A percentile compares a stretch with the other conserved stretches of the same genome.
Conservation (phyloP, 2,329 filamentous ascomycete species). For the Phialocephala sp. region DNA sequence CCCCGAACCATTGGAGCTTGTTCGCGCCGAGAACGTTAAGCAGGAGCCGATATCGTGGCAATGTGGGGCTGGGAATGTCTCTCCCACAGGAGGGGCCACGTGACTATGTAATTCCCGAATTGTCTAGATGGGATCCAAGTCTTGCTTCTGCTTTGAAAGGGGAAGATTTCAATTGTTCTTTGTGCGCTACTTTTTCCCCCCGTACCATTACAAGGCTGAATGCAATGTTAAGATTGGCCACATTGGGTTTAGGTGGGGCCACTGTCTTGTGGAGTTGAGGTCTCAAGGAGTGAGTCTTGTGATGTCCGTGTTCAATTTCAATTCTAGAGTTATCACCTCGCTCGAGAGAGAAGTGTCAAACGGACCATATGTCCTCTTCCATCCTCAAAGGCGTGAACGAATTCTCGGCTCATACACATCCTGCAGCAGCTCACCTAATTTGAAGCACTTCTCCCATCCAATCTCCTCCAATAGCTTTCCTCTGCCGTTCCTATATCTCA, state of each 20-base stretch:
- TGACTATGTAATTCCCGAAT: not conserved
- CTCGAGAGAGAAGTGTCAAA: too few species aligned
- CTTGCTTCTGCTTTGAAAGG: too few species aligned
- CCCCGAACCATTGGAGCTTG: not conserved
- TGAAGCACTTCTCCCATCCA: conserved; percentile 28
- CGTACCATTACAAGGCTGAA: too few species aligned
- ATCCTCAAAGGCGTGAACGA: not conserved
- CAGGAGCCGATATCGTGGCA: not conserved
- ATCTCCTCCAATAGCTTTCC: conserved; percentile 23
- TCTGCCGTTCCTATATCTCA: conserved; percentile 17
- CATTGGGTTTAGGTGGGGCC: too few species aligned
- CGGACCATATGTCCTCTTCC: not conserved
- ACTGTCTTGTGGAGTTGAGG: too few species aligned
- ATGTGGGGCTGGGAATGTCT: conserved; percentile 10
- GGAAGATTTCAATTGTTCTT: too few species aligned
- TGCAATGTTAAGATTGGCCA: too few species aligned
- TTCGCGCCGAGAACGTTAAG: not conserved
- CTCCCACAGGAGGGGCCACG: conserved; percentile 2
- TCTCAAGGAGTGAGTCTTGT: too few species aligned
- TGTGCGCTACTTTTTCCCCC: too few species aligned
- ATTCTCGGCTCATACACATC: conserved; percentile 20
- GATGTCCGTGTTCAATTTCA: too few species aligned
- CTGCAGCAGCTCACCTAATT: conserved; percentile 31
- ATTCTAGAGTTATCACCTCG: too few species aligned
- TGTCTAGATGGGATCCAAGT: too few species aligned